phyloP scores from a whole-genome alignment of 2,329 filamentous ascomycete species.

The Stachybotrys echinatus region DNA sequence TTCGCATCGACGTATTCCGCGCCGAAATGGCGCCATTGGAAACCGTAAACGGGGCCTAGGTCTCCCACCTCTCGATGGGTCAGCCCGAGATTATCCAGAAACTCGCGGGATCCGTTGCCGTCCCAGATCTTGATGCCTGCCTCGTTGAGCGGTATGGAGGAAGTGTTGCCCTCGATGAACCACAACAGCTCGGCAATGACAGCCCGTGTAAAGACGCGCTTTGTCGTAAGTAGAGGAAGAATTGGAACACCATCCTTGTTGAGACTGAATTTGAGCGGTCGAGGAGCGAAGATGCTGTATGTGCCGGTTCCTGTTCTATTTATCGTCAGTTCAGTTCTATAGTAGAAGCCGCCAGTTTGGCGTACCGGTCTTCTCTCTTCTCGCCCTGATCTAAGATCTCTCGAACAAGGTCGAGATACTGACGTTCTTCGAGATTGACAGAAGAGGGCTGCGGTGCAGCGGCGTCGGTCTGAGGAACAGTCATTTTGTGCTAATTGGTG shows the following conservation, averaged over 20 bases:
- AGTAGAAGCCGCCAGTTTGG: neutral
- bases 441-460: neutral
- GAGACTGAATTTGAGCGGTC: slow-evolving; percentile 81
- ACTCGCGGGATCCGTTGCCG: slow-evolving; percentile 87
- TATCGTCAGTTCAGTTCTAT: neutral
- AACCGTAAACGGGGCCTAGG: slow-evolving; percentile 92
- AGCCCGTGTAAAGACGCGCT: slow-evolving; percentile 88
- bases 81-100: slow-evolving; percentile 80
- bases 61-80: slow-evolving; percentile 80
- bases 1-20: slow-evolving; percentile 77
- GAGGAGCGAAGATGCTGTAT: slow-evolving; percentile 80
- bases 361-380: slow-evolving; percentile 77
- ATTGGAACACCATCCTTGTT: slow-evolving; percentile 58
- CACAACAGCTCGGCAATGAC: slow-evolving; percentile 91
- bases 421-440: slow-evolving; percentile 72
- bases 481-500: neutral
- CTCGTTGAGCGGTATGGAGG: slow-evolving; percentile 68
- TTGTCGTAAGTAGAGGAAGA: slow-evolving; percentile 92
- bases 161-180: slow-evolving; percentile 86
- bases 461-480: neutral
- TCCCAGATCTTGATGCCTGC: slow-evolving; percentile 97
- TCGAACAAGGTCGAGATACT: slow-evolving; percentile 86
- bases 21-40: slow-evolving; percentile 98
- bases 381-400: slow-evolving; percentile 81
- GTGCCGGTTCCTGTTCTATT: slow-evolving; percentile 87